Evolutionary conservation across 768 basidiomycete genomes (phyloP), one percentile per base, ranked within the genome.

Genomic region (Lenzites betulinus): DNA sequence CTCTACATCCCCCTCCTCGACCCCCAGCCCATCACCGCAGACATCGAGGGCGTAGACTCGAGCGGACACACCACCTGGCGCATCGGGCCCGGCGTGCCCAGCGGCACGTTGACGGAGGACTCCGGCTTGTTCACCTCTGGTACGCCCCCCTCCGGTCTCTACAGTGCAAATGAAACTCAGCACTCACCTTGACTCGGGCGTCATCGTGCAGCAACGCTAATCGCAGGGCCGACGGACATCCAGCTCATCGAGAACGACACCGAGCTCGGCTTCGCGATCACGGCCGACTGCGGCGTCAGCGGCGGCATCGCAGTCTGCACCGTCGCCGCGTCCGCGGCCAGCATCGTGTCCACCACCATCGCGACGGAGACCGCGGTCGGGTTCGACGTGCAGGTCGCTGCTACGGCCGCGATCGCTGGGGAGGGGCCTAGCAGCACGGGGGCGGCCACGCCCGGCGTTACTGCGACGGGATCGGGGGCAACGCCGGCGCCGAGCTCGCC

Each of bases 351-450:
- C 38, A 54, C 41, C 2, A 38, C 20, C 0, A 26, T 38, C 8
- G 23, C 16, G 18, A 59, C 59, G 46, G 38, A 54, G 44, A 20
- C 50, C 6, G 42, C 23, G 15, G 23, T 30, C 50, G 59, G 43
- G 51, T 46, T 59, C 59, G 38, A 47, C 12, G 52, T 59, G 36
- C 51, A 54, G 52, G 22, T 59, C n/a, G 51, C 25, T 23, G 38
- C 51, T 2, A 18, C 58, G 13, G 7, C 57, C 4, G 26, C 44
- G 13, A 18, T 51, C 6, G 42, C 44, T 2, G 7, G 48, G 8
- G 9, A 23, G 6, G 30, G 30, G 30, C 9, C 44, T 46, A 13
- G 22, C 5, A 46, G 22, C 22, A 22, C 20, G 16, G 18, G 43
- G 6, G 43, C 43, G 20, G 7, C 16, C 43, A 39, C 38, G 38